Evolutionary conservation across 129 eudicot species (phyloP).

Genomic region (Saussurea involucrata): DNA sequence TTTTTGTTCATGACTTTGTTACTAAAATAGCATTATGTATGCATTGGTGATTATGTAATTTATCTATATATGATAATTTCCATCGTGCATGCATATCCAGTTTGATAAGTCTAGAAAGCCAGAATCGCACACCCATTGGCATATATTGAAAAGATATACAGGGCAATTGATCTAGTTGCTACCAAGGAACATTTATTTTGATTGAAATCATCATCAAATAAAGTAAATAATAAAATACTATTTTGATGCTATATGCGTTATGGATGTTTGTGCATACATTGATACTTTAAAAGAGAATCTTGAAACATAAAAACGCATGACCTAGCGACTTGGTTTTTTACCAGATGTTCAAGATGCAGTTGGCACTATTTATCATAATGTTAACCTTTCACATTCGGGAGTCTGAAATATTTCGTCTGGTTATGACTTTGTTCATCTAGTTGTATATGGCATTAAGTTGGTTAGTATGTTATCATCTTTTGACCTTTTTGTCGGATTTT

Average conservation of each 20-base stretch:
- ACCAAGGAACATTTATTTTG: neutral
- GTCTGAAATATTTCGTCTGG: neutral
- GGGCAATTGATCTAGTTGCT: neutral
- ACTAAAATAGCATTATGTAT: constrained; percentile 2
- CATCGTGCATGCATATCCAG: constrained; percentile 3
- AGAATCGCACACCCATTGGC: neutral
- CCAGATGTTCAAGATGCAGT: neutral
- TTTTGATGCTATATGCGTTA: neutral
- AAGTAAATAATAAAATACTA: neutral
- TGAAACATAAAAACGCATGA: neutral
- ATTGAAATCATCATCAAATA: neutral
- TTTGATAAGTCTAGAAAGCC: constrained; percentile 9
- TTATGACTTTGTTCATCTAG: neutral
- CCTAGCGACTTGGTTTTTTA: neutral
- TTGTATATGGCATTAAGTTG: neutral
- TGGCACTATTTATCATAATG: neutral
- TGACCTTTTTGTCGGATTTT: neutral
- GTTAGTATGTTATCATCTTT: neutral
- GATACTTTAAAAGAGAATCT: neutral
- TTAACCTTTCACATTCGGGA: neutral
- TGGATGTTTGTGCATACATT: neutral
- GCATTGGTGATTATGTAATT: neutral
- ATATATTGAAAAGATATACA: neutral
- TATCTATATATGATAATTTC: neutral
- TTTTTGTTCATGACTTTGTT: neutral